phyloP scores from a whole-genome alignment of 2,329 filamentous ascomycete species.

The Fusarium poae region DNA sequence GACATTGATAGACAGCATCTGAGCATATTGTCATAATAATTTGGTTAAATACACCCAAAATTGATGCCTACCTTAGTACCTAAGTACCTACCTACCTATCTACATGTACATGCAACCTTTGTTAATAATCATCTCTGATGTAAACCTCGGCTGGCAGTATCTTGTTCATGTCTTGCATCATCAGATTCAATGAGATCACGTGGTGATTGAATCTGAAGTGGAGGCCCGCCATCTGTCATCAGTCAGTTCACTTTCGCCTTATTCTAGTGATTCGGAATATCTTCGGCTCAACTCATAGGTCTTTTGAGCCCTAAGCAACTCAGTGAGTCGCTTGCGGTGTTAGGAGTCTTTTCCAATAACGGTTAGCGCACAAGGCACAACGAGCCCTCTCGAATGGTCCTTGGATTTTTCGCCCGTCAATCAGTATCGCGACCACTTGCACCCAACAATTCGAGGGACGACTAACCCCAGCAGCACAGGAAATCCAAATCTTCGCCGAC shows the following conservation, averaged over 20 bases:
- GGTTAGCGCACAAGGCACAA: slow-evolving; percentile 59
- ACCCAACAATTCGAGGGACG: slow-evolving; percentile 55
- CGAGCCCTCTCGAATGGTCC: slow-evolving; percentile 55
- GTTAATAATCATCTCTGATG: slow-evolving; percentile 12
- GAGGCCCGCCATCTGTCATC: background rate
- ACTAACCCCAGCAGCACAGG: slow-evolving; percentile 60
- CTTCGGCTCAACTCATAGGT: slow-evolving; percentile 52
- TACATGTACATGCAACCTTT: background rate
- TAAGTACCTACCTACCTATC: background rate
- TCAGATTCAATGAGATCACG: slow-evolving; percentile 22
- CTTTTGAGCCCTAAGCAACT: slow-evolving; percentile 58
- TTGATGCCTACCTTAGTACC: background rate
- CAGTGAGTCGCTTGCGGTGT: slow-evolving; percentile 52
- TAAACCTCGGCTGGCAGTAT: background rate
- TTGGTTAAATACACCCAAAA: slow-evolving; percentile 7
- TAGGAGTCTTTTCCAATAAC: slow-evolving; percentile 48
- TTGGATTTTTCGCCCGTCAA: slow-evolving; percentile 58
- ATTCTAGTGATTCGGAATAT: slow-evolving; percentile 47
- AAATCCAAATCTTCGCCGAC: slow-evolving; percentile 56
- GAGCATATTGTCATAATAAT: slow-evolving; percentile 32
- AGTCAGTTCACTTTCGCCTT: slow-evolving; percentile 2
- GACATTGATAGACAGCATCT: slow-evolving; percentile 45
- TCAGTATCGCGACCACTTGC: slow-evolving; percentile 58
- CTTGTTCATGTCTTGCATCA: slow-evolving; percentile 1
- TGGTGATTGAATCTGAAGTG: slow-evolving; percentile 2